Percentiles rank a stretch among this genome's conserved stretches.
These are phyloP conservation scores for Apium graveolens DNA, from an alignment of 129 eudicot genomes.

Conservation along the genomic window DNA sequence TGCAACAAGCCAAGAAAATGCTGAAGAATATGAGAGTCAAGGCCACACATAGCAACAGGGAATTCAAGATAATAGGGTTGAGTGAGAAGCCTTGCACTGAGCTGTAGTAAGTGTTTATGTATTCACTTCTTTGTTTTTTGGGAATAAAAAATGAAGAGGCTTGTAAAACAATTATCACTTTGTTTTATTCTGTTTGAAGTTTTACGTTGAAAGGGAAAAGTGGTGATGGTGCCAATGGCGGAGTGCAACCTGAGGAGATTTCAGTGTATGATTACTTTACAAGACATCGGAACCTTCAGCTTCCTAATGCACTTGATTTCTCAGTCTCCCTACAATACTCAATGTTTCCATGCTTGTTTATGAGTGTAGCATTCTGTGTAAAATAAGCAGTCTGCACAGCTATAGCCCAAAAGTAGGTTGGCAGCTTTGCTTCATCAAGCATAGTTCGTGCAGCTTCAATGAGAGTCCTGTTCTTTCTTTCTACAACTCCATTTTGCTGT, in stretches of 20 bases:
- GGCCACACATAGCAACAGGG: constrained; percentile 64
- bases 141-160: neutral
- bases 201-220: constrained; percentile 60
- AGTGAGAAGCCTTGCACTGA: constrained; percentile 92
- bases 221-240: constrained; percentile 36
- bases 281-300: constrained; percentile 54
- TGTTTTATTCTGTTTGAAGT: constrained; percentile 27
- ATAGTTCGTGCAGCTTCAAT: too few species aligned
- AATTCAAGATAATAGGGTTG: constrained; percentile 77
- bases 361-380: too few species aligned
- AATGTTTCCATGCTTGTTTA: too few species aligned
- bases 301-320: too few species aligned
- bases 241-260: constrained; percentile 43
- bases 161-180: constrained; percentile 7
- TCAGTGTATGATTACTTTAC: constrained; percentile 76
- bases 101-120: constrained; percentile 45
- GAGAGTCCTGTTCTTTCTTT: too few species aligned
- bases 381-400: too few species aligned
- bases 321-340: too few species aligned
- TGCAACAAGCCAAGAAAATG: constrained; percentile 63
- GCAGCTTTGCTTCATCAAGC: too few species aligned
- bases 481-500: too few species aligned
- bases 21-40: constrained; percentile 77
- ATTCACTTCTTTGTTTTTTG: neutral
- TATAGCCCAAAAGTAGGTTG: too few species aligned